Base-by-base conservation (phyloP, 495 filamentous ascomycete genomes). In the Niebla homalea region DNA sequence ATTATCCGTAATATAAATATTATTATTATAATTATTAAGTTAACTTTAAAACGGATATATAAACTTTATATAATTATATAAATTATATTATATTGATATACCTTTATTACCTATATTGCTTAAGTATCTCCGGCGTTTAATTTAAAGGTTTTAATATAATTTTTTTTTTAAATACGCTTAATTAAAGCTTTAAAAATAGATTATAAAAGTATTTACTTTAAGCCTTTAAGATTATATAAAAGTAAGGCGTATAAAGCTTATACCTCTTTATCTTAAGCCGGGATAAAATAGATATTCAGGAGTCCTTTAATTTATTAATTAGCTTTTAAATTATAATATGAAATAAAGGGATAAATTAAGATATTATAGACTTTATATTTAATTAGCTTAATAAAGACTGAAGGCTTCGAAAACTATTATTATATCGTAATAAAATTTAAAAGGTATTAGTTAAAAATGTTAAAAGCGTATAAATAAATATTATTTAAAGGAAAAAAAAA, bases 181-280 rank as follows among this genome's bases (percentile, higher is more conserved):
- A 57, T 21, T 58, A 66, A 43, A 58, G 61, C 36, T 58, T 41
- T 25, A 12, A 36, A 18, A 36, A 47, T 52, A 22, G 32, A 46
- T 15, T 48, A 50, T 53, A 62, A 46, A 56, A 63, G n/a, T 37
- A 41, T 11, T 54, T 64, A 2, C 50, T 66, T 11, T 51, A 49
- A 35, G 51, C 57, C 8, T 44, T 67, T 23, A 15, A 56, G 35
- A 35, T 7, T 11, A 60, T 67, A 36, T 60, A 57, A n/a, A 12
- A 46, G 1, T 66, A 62, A 65, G 21, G 1, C 0, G 11, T 62
- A 16, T 44, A 56, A 44, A 20, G 59, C 16, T 36, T 67, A 3
- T 65, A 69, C 47, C 53, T 69, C 18, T 50, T 71, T 25, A 50
- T 69, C 16, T 66, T 65, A 1, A 68, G 68, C 57, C 64, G 65